Conservation (phyloP, 202 grass and related monocot species). For the Setaria italica region DNA sequence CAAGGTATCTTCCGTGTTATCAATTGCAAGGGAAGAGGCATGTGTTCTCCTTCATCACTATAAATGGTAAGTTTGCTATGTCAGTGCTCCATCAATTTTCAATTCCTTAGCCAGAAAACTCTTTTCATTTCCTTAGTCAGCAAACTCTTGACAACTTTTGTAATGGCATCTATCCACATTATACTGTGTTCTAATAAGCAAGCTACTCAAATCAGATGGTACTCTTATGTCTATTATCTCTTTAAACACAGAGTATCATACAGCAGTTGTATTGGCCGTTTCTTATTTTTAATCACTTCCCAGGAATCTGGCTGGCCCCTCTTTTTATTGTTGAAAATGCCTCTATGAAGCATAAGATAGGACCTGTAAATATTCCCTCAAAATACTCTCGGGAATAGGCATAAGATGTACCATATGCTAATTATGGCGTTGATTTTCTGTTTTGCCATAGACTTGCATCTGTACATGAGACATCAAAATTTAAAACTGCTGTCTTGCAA, state of each 20-base stretch:
- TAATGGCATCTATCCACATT: neutral
- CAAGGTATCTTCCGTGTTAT: constrained; percentile 58
- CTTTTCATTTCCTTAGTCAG: too few species aligned
- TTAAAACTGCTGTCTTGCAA: neutral
- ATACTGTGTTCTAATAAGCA: neutral
- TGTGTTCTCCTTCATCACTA: constrained; percentile 78
- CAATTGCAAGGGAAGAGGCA: constrained; percentile 58
- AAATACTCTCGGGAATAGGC: too few species aligned
- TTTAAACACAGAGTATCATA: neutral
- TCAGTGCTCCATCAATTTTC: neutral
- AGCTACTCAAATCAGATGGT: neutral
- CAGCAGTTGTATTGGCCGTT: neutral
- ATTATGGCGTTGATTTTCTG: too few species aligned
- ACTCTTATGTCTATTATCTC: neutral
- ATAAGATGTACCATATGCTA: too few species aligned
- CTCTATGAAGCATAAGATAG: constrained; percentile 1
- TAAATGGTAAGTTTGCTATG: constrained; percentile 67
- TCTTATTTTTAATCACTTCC: neutral
- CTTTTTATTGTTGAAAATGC: neutral
- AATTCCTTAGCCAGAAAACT: neutral
- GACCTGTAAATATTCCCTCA: neutral
- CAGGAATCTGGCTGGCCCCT: too few species aligned
- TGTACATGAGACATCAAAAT: neutral
- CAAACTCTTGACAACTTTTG: neutral
- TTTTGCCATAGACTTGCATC: neutral